Evolutionary conservation across 1,139 yeast genomes (phyloP).

Genomic region (Candida gigantensis): DNA sequence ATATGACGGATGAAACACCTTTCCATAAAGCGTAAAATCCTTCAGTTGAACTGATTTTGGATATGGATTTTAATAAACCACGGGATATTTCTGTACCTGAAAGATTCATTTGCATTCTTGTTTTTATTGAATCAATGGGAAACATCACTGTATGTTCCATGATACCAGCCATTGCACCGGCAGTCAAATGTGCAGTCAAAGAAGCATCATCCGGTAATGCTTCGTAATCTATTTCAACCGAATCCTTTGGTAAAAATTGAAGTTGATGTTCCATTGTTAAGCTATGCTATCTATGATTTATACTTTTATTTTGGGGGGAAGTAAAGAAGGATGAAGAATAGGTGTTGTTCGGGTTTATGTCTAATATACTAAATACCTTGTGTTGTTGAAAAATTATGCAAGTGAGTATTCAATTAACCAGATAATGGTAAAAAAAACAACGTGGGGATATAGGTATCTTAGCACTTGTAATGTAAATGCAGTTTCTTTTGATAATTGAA

Average conservation of each 20-base stretch:
- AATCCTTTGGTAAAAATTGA: conserved; percentile 21
- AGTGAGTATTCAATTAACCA: too few relatives aligned
- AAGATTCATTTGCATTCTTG: conserved; percentile 85
- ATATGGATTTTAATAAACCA: conserved; percentile 58
- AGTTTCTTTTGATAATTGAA: too few relatives aligned
- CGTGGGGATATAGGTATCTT: too few relatives aligned
- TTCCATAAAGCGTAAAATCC: conserved; percentile 92
- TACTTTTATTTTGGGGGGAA: too few relatives aligned
- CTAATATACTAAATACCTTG: too few relatives aligned
- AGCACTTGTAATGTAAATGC: too few relatives aligned
- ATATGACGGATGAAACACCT: conserved; percentile 87
- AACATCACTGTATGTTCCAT: conserved; percentile 98
- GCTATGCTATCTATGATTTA: not conserved
- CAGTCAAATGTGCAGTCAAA: conserved; percentile 73
- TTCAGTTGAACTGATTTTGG: conserved; percentile 80
- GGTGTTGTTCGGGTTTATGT: too few relatives aligned
- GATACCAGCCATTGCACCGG: conserved; percentile 98
- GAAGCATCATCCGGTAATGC: conserved; percentile 90
- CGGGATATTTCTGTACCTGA: conserved; percentile 38
- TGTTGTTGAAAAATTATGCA: too few relatives aligned
- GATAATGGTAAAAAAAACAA: too few relatives aligned
- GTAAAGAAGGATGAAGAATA: too few relatives aligned
- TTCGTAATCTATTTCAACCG: conserved; percentile 77
- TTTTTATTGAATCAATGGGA: conserved; percentile 92
- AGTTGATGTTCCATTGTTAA: conserved; percentile 18